Base-by-base conservation (phyloP, 2,329 filamentous ascomycete genomes). In the Scorias spongiosa region DNA sequence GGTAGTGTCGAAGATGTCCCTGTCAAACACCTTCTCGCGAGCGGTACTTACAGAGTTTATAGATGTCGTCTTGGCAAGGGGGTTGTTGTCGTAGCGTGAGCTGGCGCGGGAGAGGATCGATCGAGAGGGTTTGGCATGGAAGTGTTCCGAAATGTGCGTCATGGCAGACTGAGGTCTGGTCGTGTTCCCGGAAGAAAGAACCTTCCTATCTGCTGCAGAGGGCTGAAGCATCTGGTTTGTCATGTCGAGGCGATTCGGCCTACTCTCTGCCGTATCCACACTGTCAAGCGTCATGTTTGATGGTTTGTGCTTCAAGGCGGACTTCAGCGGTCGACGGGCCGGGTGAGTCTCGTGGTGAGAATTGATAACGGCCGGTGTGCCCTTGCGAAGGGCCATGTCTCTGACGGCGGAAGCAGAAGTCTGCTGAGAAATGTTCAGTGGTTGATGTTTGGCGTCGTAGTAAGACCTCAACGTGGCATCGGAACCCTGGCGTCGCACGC, bases 341-440 rank as follows among this genome's bases (percentile, higher is more conserved):
- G 52, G 45, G 39, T 42, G 39, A 14, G 47, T 40, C 32, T 51
- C 53, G 44, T 42, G 48, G 28, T 45, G 32, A 45, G 44, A 46
- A 20, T 51, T 48, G 42, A 48, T 48, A n/a, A 48, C 51, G 45
- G 51, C 50, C 1, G 55, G 47, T 40, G 51, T 50, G 34, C 63
- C 63, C 54, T 65, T 64, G 43, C 62, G 54, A 40, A 66, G 50
- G 8, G 62, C 65, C 57, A 61, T 63, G 43, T 68, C 65, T 39
- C 65, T 60, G 8, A 66, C 58, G 7, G 65, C 61, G 37, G 67
- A 68, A 38, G 60, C 60, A 17, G 64, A 66, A 3, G 64, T 66
- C 46, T 68, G 65, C 54, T 68, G 66, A 0, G 66, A 66, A 29
- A 68, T 59, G 39, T 57, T 54, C 26, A 63, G 51, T 9, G 66